Base-by-base conservation (phyloP, 768 basidiomycete genomes). In the Termitomyces sp. region DNA sequence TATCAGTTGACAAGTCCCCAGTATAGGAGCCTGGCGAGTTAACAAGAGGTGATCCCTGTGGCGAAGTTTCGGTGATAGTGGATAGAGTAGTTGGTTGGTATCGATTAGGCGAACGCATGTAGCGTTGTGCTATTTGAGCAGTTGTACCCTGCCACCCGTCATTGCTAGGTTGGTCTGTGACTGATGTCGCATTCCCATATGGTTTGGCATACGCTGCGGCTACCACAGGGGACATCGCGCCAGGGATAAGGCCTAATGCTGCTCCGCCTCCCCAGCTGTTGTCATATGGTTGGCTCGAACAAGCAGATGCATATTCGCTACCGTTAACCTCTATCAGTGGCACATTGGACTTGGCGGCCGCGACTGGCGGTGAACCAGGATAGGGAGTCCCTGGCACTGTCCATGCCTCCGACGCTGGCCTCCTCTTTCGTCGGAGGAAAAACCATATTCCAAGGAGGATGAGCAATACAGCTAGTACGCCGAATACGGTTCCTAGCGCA, bases 321-420 rank as follows among this genome's bases (percentile, higher is more conserved):
- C 54, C 56, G 36, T 51, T 51, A 7, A 42, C 15, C 26, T 29
- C 26, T 12, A 12, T 24, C 33, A 10, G 31, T 13, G 60, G 51
- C 1, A 39, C 29, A 42, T 29, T 37, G n/a, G 63, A 51, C 56
- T 48, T 56, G 15, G 51, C 18, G 13, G 48, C 33, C 18, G 13
- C 31, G 37, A 28, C 54, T 13, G 49, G 55, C 29, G 61, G 59
- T 20, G 55, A 59, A 24, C 59, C 56, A 36, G 62, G 47, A 49
- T 61, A 61, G 3, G 61, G 53, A 41, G 46, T 53, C n/a, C 69
- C 70, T 15, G 65, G 64, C 44, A 72, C 59, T 2, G 72, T 70
- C 74, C 75, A 75, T 8, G 69, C 68, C 54, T 74, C 71, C 5
- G 75, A 73, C 8, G 57, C 55, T 0, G 75, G 70, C 44, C 73